phyloP scores from a whole-genome alignment of 148 eudicot genomes.

The Linanthus parryae region DNA sequence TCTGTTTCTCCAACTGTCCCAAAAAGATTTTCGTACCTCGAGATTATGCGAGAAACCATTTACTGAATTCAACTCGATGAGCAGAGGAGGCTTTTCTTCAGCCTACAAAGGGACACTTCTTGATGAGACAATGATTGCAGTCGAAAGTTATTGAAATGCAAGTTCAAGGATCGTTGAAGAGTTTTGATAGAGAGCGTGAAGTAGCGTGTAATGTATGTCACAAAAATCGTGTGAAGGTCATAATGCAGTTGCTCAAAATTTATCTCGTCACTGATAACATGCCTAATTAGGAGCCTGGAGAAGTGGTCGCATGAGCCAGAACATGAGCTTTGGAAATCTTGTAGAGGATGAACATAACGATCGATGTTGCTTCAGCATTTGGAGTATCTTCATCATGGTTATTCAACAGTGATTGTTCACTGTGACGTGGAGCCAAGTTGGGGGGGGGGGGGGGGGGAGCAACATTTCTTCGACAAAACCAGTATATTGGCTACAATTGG shows the following conservation, averaged over 20 bases:
- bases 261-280: background rate
- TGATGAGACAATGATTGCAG: too few species aligned
- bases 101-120: too few species aligned
- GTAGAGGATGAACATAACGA: too few species aligned
- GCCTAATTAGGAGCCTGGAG: slow-evolving; percentile 6
- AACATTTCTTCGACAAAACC: too few species aligned
- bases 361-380: background rate
- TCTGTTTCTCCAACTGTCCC: background rate
- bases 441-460: too few species aligned
- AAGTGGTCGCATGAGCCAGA: slow-evolving; percentile 1
- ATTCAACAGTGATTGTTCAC: too few species aligned
- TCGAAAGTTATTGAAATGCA: background rate
- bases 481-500: too few species aligned
- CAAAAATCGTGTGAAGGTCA: background rate
- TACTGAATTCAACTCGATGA: background rate
- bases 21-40: background rate
- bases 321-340: background rate
- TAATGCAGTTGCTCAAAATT: background rate
- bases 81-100: too few species aligned
- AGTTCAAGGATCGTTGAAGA: too few species aligned
- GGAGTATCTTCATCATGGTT: too few species aligned
- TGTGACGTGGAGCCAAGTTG: too few species aligned
- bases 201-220: background rate
- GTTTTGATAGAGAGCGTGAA: slow-evolving; percentile 3
- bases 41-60: background rate